Percentiles rank a stretch among this genome's conserved stretches.
Conservation (phyloP, 371 early-diverging fungal species). For the Zychaea mexicana region DNA sequence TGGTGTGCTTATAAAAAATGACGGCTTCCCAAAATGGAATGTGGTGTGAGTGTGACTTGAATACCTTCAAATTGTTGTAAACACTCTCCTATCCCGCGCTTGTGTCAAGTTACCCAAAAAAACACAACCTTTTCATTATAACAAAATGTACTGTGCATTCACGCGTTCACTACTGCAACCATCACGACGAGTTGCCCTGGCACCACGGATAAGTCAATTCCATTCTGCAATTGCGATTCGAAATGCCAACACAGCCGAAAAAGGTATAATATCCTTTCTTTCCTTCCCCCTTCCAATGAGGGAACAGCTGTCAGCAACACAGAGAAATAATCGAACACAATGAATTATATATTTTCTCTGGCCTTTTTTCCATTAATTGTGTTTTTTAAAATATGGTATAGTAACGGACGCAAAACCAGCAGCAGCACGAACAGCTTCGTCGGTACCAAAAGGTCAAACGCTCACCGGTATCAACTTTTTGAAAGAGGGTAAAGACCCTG, state of each 20-base stretch:
- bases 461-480: constrained; percentile 86
- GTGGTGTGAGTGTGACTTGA: too few relatives aligned
- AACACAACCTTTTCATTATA: too few relatives aligned
- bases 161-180: constrained; percentile 1
- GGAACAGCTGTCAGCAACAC: too few relatives aligned
- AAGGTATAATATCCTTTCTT: background rate
- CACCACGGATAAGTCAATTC: constrained; percentile 10
- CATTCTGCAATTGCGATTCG: constrained; percentile 7
- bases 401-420: background rate
- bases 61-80: too few relatives aligned
- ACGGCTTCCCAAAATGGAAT: too few relatives aligned
- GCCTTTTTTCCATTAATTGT: background rate
- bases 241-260: constrained; percentile 7
- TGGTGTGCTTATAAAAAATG: too few relatives aligned
- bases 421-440: constrained; percentile 40
- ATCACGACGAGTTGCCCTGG: background rate
- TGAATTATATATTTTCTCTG: background rate
- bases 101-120: too few relatives aligned
- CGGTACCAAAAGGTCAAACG: constrained; percentile 76
- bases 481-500: constrained; percentile 83
- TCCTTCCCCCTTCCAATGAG: background rate
- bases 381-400: background rate
- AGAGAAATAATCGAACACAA: too few relatives aligned
- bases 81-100: too few relatives aligned
- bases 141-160: constrained; percentile 5